These are phyloP conservation scores for Chenopodium quinoa DNA, from an alignment of 148 eudicot genomes.

Conservation along the genomic window DNA sequence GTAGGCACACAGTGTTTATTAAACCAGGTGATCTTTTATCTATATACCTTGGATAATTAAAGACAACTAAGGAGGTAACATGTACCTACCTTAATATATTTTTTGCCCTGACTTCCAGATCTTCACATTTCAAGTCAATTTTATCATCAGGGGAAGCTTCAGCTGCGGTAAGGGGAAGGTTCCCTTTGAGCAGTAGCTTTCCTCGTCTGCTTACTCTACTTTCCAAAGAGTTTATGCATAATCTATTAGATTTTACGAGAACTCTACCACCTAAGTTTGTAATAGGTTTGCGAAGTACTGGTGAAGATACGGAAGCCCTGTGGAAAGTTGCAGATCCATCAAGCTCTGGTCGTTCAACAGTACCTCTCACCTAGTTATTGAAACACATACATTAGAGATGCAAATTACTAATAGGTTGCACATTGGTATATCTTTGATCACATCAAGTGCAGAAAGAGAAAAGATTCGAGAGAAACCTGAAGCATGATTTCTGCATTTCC, in stretches of 20 bases:
- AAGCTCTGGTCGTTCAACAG: conserved; percentile 96
- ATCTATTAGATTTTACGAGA: conserved; percentile 82
- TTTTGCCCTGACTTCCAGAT: conserved; percentile 86
- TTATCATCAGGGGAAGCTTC: conserved; percentile 86
- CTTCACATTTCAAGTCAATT: conserved; percentile 95
- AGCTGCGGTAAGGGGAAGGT: conserved; percentile 71
- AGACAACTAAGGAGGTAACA: conserved; percentile 4
- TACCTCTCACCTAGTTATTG: conserved; percentile 82
- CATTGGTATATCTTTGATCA: no score
- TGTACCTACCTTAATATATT: conserved; percentile 69
- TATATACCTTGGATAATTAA: neutral
- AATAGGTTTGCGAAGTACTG: conserved; percentile 87
- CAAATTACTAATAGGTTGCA: neutral
- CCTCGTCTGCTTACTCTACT: conserved; percentile 96
- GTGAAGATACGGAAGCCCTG: conserved; percentile 96
- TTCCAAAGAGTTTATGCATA: conserved; percentile 80
- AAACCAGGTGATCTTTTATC: neutral
- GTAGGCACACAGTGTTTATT: neutral
- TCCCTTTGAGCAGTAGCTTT: conserved; percentile 83
- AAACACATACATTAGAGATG: conserved; percentile 21
- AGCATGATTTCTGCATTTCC: conserved; percentile 96
- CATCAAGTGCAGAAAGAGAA: neutral
- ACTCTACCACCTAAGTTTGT: conserved; percentile 91
- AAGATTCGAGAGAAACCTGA: conserved; percentile 51
- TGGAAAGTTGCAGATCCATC: conserved; percentile 97